phyloP scores from a whole-genome alignment of 495 filamentous ascomycete species.

The Mytilinidion resinicola region DNA sequence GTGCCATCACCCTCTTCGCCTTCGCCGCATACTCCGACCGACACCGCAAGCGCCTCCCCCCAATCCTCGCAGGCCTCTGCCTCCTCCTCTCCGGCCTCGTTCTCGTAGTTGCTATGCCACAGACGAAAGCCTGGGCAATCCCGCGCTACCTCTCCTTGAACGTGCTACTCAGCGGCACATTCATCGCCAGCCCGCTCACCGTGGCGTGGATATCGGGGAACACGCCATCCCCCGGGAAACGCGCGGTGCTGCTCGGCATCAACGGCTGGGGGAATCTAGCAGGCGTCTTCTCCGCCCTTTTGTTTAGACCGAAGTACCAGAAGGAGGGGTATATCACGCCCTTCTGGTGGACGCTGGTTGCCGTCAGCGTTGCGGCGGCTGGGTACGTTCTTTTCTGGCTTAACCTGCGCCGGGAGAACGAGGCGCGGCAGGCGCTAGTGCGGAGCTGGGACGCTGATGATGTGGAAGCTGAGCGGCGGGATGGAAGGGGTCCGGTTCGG shows the following conservation, averaged over 20 bases:
- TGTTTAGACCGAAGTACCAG: constrained; percentile 45
- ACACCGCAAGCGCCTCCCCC: constrained; percentile 41
- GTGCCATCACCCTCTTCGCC: constrained; percentile 42
- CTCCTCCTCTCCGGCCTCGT: constrained; percentile 44
- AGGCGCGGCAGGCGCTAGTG: constrained; percentile 21
- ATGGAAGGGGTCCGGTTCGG: constrained; percentile 15
- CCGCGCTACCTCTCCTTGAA: constrained; percentile 48
- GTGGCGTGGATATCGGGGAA: constrained; percentile 55
- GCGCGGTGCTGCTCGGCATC: constrained; percentile 49
- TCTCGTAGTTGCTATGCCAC: constrained; percentile 36
- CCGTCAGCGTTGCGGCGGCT: constrained; percentile 38
- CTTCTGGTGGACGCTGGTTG: constrained; percentile 40
- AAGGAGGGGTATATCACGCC: constrained; percentile 34
- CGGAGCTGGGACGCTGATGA: constrained; percentile 28
- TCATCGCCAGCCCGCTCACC: constrained; percentile 48
- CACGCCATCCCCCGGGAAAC: constrained; percentile 48
- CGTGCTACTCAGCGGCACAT: constrained; percentile 49
- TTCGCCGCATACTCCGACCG: constrained; percentile 47
- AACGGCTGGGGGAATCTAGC: constrained; percentile 58
- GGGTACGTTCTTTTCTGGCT: constrained; percentile 39
- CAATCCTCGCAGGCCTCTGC: constrained; percentile 44
- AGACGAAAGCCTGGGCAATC: constrained; percentile 25
- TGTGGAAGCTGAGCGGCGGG: constrained; percentile 16
- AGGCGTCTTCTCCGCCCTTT: constrained; percentile 43
- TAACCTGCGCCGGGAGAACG: constrained; percentile 36